These are phyloP conservation scores for Nephelium lappaceum DNA, from an alignment of 345 rosid genomes.

Conservation along the genomic window DNA sequence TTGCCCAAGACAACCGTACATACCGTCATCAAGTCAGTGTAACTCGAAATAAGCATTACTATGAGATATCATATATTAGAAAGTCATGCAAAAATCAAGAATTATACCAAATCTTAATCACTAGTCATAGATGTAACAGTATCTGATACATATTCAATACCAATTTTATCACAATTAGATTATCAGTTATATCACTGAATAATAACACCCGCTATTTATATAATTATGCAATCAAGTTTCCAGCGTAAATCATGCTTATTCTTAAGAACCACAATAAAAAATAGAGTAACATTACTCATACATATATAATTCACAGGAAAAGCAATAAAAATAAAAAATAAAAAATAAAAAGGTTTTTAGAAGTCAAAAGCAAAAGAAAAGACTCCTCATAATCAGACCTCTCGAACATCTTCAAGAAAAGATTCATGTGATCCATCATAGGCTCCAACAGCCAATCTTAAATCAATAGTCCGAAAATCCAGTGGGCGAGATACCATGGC, in stretches of 20 bases:
- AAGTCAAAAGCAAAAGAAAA: conserved; percentile 17
- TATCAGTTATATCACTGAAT: conserved; percentile 5
- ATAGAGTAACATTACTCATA: neutral
- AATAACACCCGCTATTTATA: neutral
- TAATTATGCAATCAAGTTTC: neutral
- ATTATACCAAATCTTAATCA: neutral
- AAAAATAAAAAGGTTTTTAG: conserved; percentile 1
- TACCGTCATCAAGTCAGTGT: neutral
- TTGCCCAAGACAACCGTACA: neutral
- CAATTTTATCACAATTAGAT: neutral
- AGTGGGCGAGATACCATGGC: conserved; percentile 94
- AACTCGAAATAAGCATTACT: neutral
- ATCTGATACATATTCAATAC: neutral
- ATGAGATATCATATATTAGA: neutral
- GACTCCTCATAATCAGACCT: conserved; percentile 56
- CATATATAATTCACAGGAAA: conserved; percentile 19
- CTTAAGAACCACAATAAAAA: neutral
- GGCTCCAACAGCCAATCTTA: conserved; percentile 89
- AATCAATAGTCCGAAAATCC: conserved; percentile 95
- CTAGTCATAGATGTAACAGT: neutral
- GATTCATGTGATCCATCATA: conserved; percentile 87
- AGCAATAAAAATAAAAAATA: conserved; percentile 10
- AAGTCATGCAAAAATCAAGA: neutral
- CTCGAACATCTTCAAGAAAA: conserved; percentile 92
- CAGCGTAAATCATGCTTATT: neutral